Percentiles rank a stretch among this genome's conserved stretches.
phyloP scores from a whole-genome alignment of 441 rosid species.

The Gossypium aridum region DNA sequence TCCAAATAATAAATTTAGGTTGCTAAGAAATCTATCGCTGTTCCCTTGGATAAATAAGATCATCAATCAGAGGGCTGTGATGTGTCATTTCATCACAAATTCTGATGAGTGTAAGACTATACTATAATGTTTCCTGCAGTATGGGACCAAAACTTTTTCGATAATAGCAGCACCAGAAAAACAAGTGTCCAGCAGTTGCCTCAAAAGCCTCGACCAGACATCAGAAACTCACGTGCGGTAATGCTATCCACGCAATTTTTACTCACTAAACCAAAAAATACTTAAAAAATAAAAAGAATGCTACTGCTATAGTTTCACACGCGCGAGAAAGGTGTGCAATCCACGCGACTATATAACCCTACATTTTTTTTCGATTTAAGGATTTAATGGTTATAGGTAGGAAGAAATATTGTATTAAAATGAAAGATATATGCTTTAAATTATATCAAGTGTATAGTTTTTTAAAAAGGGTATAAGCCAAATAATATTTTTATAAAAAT shows the following conservation, averaged over 20 bases:
- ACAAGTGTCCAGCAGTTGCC: neutral
- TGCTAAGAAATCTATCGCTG: neutral
- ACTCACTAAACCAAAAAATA: neutral
- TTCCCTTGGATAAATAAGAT: neutral
- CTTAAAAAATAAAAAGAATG: neutral
- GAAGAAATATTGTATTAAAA: too few relatives aligned
- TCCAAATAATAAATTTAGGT: neutral
- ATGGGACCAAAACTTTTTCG: neutral
- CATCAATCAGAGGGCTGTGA: neutral
- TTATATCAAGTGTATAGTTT: neutral
- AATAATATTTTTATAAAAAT: too few relatives aligned
- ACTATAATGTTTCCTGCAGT: neutral
- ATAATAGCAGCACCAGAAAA: neutral
- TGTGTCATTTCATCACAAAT: neutral
- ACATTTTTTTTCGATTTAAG: too few relatives aligned
- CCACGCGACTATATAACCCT: neutral
- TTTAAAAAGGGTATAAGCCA: too few relatives aligned
- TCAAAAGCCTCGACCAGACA: neutral
- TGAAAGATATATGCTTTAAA: neutral
- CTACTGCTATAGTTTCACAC: neutral
- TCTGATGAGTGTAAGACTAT: neutral
- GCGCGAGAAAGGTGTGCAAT: neutral
- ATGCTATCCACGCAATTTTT: slow-evolving; percentile 23
- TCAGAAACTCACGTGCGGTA: slow-evolving; percentile 19
- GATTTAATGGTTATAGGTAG: too few relatives aligned